Evolutionary conservation across 1,284 basidiomycete species (phyloP).

Genomic region (Cryptococcus floricola): DNA sequence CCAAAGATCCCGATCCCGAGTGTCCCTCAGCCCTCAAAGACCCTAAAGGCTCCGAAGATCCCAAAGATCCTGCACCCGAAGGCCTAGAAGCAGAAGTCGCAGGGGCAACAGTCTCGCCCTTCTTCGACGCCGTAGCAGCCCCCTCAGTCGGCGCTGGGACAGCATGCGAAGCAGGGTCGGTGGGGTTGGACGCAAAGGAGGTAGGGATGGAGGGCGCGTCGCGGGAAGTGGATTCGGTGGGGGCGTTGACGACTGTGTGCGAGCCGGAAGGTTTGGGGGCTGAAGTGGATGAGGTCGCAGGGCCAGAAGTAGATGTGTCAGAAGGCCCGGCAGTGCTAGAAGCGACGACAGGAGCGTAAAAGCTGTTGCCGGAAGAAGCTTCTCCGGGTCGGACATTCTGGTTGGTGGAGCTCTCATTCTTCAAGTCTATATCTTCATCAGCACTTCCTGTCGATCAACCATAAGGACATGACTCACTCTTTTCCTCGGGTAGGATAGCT

Average conservation of each 20-base stretch:
- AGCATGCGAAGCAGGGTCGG: too few relatives aligned
- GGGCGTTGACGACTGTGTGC: neutral
- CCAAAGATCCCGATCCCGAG: too few relatives aligned
- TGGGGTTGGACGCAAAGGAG: neutral
- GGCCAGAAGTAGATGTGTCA: neutral
- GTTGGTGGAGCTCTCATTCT: neutral
- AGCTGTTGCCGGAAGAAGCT: conserved; percentile 4
- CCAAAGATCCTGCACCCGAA: neutral
- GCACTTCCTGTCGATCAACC: too few relatives aligned
- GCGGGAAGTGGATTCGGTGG: neutral
- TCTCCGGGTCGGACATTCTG: conserved; percentile 27
- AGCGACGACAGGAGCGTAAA: neutral
- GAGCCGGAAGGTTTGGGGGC: neutral
- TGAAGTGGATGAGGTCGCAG: neutral
- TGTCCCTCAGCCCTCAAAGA: too few relatives aligned
- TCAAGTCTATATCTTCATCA: too few relatives aligned
- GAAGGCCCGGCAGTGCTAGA: neutral
- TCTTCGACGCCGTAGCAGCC: too few relatives aligned
- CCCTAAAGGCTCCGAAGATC: too few relatives aligned
- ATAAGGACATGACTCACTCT: conserved; percentile 18
- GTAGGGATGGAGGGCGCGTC: neutral
- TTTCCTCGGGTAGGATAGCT: conserved; percentile 51
- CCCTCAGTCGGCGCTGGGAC: too few relatives aligned
- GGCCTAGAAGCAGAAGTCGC: neutral
- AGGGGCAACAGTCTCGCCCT: neutral